These are phyloP conservation scores for Candida awuae DNA, from an alignment of 805 yeast genomes.

Conservation along the genomic window DNA sequence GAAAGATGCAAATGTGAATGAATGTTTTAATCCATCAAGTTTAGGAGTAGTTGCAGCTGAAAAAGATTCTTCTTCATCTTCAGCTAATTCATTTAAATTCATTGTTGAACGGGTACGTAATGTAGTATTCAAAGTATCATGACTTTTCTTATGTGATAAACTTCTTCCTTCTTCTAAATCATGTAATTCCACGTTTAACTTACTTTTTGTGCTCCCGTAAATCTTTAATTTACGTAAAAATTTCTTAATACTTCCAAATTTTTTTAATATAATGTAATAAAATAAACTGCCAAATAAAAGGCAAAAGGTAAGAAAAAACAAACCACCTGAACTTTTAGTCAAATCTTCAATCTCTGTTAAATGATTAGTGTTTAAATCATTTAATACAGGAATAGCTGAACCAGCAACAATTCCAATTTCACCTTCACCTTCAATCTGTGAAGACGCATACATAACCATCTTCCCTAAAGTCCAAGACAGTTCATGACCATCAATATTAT, in stretches of 20 bases:
- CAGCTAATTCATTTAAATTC: conserved; percentile 19
- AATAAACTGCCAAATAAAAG: background rate
- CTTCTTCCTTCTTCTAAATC: conserved; percentile 13
- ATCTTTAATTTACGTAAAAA: conserved; percentile 4
- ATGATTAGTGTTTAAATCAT: conserved; percentile 35
- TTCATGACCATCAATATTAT: conserved; percentile 73
- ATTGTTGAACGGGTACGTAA: conserved; percentile 27
- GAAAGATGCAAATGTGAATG: conserved; percentile 10
- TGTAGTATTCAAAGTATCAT: conserved; percentile 11
- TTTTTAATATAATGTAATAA: conserved; percentile 7
- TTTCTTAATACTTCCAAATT: conserved; percentile 10
- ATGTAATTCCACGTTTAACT: conserved; percentile 4
- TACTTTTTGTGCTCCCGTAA: conserved; percentile 4
- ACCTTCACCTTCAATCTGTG: conserved; percentile 38
- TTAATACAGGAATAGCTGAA: conserved; percentile 17
- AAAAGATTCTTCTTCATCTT: background rate
- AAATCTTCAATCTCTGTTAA: background rate
- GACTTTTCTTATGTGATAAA: conserved; percentile 8
- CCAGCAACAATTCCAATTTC: conserved; percentile 13
- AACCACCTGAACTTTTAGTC: background rate
- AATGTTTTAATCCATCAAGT: conserved; percentile 7
- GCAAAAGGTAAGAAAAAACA: conserved; percentile 4
- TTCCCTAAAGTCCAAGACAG: conserved; percentile 94
- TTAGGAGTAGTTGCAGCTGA: background rate
- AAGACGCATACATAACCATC: conserved; percentile 73